Conservation (phyloP, 2,329 filamentous ascomycete genomes). For the Cytospora paraplurivora region DNA sequence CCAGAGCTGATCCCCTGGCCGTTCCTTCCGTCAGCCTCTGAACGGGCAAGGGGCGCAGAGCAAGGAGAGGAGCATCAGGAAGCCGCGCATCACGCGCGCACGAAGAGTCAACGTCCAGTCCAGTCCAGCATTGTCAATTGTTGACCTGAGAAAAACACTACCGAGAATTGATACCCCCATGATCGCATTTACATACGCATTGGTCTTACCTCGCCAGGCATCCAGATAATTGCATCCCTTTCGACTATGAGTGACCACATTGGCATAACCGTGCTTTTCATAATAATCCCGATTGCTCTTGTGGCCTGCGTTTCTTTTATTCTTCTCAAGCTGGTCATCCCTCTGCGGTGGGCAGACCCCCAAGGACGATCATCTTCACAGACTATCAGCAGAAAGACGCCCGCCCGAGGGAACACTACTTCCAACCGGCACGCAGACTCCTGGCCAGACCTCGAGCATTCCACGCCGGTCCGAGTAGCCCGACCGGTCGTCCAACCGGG, state of each 20-base stretch:
- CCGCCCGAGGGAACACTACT: neutral
- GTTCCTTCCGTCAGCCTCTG: slow-evolving; percentile 21
- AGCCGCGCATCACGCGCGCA: slow-evolving; percentile 17
- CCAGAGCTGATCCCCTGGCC: slow-evolving; percentile 26
- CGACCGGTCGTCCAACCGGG: neutral
- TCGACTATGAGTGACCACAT: slow-evolving; percentile 26
- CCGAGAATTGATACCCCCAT: slow-evolving; percentile 28
- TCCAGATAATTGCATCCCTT: slow-evolving; percentile 24
- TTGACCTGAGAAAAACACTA: slow-evolving; percentile 10
- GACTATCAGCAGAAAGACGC: neutral
- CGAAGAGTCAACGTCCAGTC: slow-evolving; percentile 12
- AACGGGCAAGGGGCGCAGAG: neutral
- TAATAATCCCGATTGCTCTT: slow-evolving; percentile 20
- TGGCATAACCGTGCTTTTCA: slow-evolving; percentile 20
- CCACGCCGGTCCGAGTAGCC: slow-evolving; percentile 4
- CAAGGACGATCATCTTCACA: neutral
- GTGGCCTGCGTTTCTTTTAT: slow-evolving; percentile 21
- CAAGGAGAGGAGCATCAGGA: slow-evolving; percentile 7
- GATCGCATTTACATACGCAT: slow-evolving; percentile 15
- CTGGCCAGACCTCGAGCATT: slow-evolving; percentile 40
- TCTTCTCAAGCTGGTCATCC: slow-evolving; percentile 20
- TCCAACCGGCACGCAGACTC: slow-evolving; percentile 33
- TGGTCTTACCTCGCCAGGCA: slow-evolving; percentile 3
- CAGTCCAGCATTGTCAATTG: slow-evolving; percentile 3
- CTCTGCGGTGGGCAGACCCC: neutral